Base-by-base conservation (phyloP, 2,329 filamentous ascomycete species). In the Aspergillus sp. region DNA sequence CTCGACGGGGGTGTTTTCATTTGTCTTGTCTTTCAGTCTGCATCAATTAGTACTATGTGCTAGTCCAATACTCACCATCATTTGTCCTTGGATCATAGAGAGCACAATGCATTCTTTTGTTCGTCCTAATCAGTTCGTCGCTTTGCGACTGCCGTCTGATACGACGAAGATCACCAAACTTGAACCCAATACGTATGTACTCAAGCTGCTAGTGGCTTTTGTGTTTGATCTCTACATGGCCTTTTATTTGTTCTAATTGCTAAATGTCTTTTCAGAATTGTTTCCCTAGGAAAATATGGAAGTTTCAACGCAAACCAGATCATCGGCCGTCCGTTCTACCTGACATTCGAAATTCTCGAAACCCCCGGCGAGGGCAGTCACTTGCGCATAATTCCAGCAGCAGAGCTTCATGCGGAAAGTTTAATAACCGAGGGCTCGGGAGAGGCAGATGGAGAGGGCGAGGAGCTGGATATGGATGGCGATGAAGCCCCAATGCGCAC, bases 231-330 rank as follows among this genome's bases (percentile, higher is more conserved):
- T 36, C 34, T 45, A 29, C 7, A 30, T 38, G 10, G 5, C 19
- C 11, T 10, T 27, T 9, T 6, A 30, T 7, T n/a, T 31, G 13
- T 3, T 30, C 8, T 12, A 6, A 33, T 19, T 28, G 7, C 7
- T 28, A 19, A 13, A 11, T 10, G 6, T 11, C 26, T 48, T 33
- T 56, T 7, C 54, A 96, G 90, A 33, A 88, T 82, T 36, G 86
- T 97, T 52, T 89, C 88, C 2, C 75, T 97, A 30, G 90, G 90
- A 44, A 97, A 96, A 79, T 95, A 93, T 64, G 93, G 93, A 51
- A 82, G 82, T 2, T 96, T 98, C 62, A 85, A 88, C 11, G 83
- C 88, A 41, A 96, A 97, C 62, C 79, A 93, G 29, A 81, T 98
- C 37, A 80, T 98, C 50, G 86, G 89, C n/a, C 84, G 93, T 6